phyloP scores from a whole-genome alignment of 23 red algal genomes.

The Gracilaria vermiculophylla region DNA sequence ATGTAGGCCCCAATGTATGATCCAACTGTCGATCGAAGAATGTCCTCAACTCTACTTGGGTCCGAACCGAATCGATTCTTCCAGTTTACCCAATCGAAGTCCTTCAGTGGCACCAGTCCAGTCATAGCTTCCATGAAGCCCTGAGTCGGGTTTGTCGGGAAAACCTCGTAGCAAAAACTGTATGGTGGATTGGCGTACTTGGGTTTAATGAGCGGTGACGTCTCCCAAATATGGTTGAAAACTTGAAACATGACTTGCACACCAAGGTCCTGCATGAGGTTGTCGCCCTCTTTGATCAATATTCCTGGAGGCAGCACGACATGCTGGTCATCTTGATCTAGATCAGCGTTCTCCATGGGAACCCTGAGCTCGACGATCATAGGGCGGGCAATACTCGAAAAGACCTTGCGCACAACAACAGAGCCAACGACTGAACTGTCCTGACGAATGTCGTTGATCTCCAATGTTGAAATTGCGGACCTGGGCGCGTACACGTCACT shows the following conservation, averaged over 20 bases:
- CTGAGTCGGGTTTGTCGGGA: conserved; percentile 46
- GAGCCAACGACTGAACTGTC: conserved; percentile 50
- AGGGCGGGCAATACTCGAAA: conserved; percentile 74
- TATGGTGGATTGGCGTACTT: conserved; percentile 42
- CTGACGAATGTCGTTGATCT: conserved; percentile 41
- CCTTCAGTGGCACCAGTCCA: conserved; percentile 41
- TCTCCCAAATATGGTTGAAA: conserved; percentile 74
- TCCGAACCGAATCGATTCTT: conserved; percentile 17
- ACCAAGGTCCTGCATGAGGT: conserved; percentile 75
- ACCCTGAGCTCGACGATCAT: conserved; percentile 72
- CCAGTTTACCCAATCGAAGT: conserved; percentile 73
- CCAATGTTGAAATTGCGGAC: neutral
- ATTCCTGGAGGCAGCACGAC: conserved; percentile 25
- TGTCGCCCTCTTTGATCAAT: conserved; percentile 77
- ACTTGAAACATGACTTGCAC: conserved; percentile 75
- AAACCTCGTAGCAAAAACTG: conserved; percentile 68
- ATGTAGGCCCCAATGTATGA: conserved; percentile 71
- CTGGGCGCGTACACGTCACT: neutral
- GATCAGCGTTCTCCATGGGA: conserved; percentile 42
- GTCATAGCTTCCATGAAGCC: conserved; percentile 81
- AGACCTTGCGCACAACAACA: conserved; percentile 70
- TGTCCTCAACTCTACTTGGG: conserved; percentile 37
- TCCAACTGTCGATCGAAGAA: conserved; percentile 70
- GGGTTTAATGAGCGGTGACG: conserved; percentile 25
- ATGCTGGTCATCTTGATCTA: conserved; percentile 50